These are phyloP conservation scores for Tolypocladium endophyticum DNA, from an alignment of 2,329 filamentous ascomycete species.

Conservation along the genomic window DNA sequence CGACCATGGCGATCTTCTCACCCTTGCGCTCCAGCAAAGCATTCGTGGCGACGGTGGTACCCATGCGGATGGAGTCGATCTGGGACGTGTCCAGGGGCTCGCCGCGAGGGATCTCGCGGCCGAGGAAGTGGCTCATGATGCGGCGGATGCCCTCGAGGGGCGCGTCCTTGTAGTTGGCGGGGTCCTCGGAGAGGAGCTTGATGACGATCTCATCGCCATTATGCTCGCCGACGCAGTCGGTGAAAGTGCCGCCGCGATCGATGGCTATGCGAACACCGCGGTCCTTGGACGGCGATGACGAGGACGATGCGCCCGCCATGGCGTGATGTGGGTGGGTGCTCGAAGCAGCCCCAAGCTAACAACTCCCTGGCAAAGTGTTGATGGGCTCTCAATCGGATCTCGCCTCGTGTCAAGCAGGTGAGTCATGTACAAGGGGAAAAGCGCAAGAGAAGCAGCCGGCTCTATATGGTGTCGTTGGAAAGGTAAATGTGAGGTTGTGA, in stretches of 20 bases:
- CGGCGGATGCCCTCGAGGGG: slow-evolving; percentile 61
- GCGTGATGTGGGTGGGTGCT: not conserved
- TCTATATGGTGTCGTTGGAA: not conserved
- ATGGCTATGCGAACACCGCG: slow-evolving; percentile 20
- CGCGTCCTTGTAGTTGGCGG: slow-evolving; percentile 61
- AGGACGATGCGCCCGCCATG: slow-evolving; percentile 9
- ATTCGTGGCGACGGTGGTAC: slow-evolving; percentile 72
- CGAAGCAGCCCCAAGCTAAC: not conserved
- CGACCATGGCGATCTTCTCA: slow-evolving; percentile 58
- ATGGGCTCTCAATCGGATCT: not conserved
- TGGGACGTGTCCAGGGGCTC: slow-evolving; percentile 21
- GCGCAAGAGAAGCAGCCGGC: not conserved
- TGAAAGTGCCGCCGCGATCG: slow-evolving; percentile 45
- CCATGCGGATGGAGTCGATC: slow-evolving; percentile 63
- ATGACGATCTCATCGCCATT: slow-evolving; percentile 59
- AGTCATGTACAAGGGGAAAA: not conserved
- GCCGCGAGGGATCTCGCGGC: slow-evolving; percentile 20
- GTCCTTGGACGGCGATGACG: not conserved
- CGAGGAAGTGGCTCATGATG: slow-evolving; percentile 23
- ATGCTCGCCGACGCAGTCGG: slow-evolving; percentile 56
- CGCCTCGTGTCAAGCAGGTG: not conserved
- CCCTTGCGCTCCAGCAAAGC: slow-evolving; percentile 67
- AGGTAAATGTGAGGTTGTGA: not conserved
- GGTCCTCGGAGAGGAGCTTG: slow-evolving; percentile 63
- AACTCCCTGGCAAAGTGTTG: not conserved